phyloP scores from a whole-genome alignment of 345 rosid species.

The Citrus glauca region DNA sequence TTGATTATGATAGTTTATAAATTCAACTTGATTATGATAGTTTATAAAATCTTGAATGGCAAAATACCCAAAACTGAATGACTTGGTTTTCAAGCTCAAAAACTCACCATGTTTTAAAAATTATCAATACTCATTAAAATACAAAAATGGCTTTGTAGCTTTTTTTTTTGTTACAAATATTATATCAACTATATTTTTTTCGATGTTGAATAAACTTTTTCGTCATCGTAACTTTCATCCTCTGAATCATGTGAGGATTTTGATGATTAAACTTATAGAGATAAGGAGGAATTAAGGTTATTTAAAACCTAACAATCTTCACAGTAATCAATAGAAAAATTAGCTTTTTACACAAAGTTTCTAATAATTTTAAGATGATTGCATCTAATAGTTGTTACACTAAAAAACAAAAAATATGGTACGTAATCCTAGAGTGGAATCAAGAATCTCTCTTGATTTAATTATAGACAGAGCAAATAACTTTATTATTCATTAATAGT shows the following conservation, averaged over 20 bases:
- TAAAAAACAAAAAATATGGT: no score
- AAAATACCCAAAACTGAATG: slow-evolving; percentile 13
- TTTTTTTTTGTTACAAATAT: slow-evolving; percentile 47
- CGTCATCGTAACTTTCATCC: slow-evolving; percentile 29
- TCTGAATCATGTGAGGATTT: background rate
- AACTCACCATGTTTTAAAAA: slow-evolving; percentile 41
- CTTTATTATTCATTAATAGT: no score
- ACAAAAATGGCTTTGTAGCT: slow-evolving; percentile 25
- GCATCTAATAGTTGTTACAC: no score
- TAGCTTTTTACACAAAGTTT: no score
- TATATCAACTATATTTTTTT: slow-evolving; percentile 37
- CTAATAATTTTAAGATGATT: no score
- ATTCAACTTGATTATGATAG: slow-evolving; percentile 21
- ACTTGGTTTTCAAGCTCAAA: slow-evolving; percentile 23
- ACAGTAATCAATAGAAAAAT: no score
- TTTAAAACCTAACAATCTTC: slow-evolving; percentile 3
- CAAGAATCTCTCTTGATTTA: no score
- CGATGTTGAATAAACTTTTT: slow-evolving; percentile 47
- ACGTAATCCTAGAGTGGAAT: no score
- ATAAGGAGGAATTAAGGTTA: slow-evolving; percentile 37
- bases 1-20: slow-evolving; percentile 30
- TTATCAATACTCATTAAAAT: slow-evolving; percentile 34
- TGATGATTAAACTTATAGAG: no score
- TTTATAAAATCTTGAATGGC: slow-evolving; percentile 42
- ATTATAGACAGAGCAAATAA: no score